Conservation (phyloP, 1,139 yeast species). For the Zygosaccharomyces sapae region DNA sequence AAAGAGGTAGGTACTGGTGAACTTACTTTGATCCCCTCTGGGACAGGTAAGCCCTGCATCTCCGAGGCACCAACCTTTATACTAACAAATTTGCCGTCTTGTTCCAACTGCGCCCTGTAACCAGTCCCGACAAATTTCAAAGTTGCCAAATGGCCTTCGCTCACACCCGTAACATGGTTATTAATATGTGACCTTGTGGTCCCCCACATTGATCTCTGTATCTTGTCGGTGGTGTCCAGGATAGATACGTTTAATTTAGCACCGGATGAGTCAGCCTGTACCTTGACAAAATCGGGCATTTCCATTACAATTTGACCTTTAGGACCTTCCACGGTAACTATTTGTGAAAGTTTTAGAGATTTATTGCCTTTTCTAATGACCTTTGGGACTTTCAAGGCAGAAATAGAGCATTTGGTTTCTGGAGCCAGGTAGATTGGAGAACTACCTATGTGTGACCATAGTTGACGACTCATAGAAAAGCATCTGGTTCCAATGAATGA, state of each 20-base stretch:
- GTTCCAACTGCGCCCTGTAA: slow-evolving; percentile 69
- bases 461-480: slow-evolving; percentile 35
- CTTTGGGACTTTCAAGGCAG: slow-evolving; percentile 40
- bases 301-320: slow-evolving; percentile 61
- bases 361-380: slow-evolving; percentile 67
- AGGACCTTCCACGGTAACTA: slow-evolving; percentile 74
- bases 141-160: slow-evolving; percentile 87
- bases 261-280: slow-evolving; percentile 36
- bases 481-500: slow-evolving; percentile 25
- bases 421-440: slow-evolving; percentile 54
- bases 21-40: slow-evolving; percentile 66
- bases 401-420: slow-evolving; percentile 44
- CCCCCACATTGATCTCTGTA: slow-evolving; percentile 93
- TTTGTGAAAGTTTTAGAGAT: slow-evolving; percentile 54
- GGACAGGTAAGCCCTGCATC: slow-evolving; percentile 61
- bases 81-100: slow-evolving; percentile 58
- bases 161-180: slow-evolving; percentile 79
- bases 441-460: slow-evolving; percentile 55
- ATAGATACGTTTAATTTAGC: slow-evolving; percentile 53
- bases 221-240: slow-evolving; percentile 51
- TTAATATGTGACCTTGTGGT: slow-evolving; percentile 76
- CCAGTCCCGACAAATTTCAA: slow-evolving; percentile 95
- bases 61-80: slow-evolving; percentile 85
- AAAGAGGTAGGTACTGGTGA: slow-evolving; percentile 88
- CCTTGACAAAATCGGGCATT: slow-evolving; percentile 66